Conservation (phyloP, 495 filamentous ascomycete species). For the Penicillium bovifimosum region DNA sequence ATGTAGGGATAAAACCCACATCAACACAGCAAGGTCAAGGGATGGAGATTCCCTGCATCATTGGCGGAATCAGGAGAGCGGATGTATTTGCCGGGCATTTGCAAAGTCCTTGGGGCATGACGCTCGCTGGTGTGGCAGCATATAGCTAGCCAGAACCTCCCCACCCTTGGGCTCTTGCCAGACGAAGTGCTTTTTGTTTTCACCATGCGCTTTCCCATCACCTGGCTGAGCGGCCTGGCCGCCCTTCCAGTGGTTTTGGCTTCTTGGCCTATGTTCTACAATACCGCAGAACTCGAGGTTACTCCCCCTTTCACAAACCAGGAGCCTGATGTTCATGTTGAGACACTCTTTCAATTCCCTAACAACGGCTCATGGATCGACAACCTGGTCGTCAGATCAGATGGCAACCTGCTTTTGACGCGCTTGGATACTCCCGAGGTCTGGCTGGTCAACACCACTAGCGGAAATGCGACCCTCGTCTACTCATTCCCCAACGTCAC, state of each 20-base stretch:
- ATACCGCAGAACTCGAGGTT: background rate
- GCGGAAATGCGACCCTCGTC: constrained; percentile 24
- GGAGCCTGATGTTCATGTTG: constrained; percentile 13
- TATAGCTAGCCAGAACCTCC: background rate
- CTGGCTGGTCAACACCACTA: constrained; percentile 35
- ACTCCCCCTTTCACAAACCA: constrained; percentile 7
- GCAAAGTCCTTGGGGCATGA: background rate
- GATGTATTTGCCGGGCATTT: background rate
- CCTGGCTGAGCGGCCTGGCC: constrained; percentile 12
- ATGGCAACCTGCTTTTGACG: constrained; percentile 33
- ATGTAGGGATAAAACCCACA: background rate
- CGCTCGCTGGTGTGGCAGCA: background rate
- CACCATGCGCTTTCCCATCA: constrained; percentile 10
- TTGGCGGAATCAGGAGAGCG: background rate
- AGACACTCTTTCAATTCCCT: constrained; percentile 30
- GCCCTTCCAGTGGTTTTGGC: constrained; percentile 9
- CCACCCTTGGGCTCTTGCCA: too few species aligned
- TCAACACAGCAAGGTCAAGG: background rate
- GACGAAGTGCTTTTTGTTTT: background rate
- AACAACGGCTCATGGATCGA: constrained; percentile 38
- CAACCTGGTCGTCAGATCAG: constrained; percentile 32
- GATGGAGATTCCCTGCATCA: background rate
- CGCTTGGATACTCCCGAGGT: constrained; percentile 33
- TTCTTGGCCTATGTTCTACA: constrained; percentile 4
- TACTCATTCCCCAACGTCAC: constrained; percentile 29